These are phyloP conservation scores for Penicillium turbatum DNA, from an alignment of 495 filamentous ascomycete species.

Conservation along the genomic window DNA sequence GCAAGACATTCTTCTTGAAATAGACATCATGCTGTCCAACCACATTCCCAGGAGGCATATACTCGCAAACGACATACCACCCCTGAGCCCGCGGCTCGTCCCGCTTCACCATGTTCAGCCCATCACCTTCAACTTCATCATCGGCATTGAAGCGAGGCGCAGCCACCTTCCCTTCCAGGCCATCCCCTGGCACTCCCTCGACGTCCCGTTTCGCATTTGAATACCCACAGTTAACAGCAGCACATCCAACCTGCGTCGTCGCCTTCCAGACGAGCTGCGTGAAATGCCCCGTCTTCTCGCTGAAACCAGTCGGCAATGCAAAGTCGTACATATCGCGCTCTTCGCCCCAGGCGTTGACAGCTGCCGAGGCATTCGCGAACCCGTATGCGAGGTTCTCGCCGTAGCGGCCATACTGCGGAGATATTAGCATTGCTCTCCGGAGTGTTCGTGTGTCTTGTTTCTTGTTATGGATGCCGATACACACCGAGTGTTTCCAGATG, in stretches of 20 bases:
- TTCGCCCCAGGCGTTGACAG: slow-evolving; percentile 64
- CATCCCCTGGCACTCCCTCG: background rate
- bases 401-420: slow-evolving; percentile 53
- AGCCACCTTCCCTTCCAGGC: background rate
- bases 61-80: slow-evolving; percentile 81
- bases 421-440: slow-evolving; percentile 6
- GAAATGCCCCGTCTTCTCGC: slow-evolving; percentile 71
- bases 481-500: slow-evolving; percentile 58
- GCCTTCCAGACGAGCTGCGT: slow-evolving; percentile 79
- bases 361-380: slow-evolving; percentile 54
- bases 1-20: slow-evolving; percentile 38
- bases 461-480: slow-evolving; percentile 12
- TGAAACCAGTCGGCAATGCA: slow-evolving; percentile 49
- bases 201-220: slow-evolving; percentile 2
- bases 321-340: slow-evolving; percentile 61
- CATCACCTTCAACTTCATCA: slow-evolving; percentile 7
- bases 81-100: slow-evolving; percentile 39
- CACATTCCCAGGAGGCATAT: slow-evolving; percentile 70
- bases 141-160: slow-evolving; percentile 1
- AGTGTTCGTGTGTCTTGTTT: no score
- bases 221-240: slow-evolving; percentile 52
- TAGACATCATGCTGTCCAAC: slow-evolving; percentile 52
- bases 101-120: background rate
- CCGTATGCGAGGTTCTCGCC: slow-evolving; percentile 78
- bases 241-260: slow-evolving; percentile 68